Evolutionary conservation across 495 filamentous ascomycete genomes (phyloP).

Genomic region (Neurospora sp.): DNA sequence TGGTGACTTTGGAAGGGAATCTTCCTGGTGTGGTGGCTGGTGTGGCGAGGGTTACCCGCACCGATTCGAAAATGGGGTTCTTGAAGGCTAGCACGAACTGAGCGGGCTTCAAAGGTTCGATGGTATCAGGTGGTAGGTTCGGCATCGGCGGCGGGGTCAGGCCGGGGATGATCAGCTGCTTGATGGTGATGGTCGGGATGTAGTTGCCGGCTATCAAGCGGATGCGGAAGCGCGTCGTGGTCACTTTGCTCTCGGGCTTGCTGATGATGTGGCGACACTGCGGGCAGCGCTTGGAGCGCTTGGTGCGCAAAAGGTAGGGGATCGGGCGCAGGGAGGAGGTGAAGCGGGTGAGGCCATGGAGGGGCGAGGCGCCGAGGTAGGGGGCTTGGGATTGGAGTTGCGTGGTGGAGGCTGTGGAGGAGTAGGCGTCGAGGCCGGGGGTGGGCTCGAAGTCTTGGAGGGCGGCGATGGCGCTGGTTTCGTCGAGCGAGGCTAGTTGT

Average conservation of each 20-base stretch:
- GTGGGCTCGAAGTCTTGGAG: constrained; percentile 17
- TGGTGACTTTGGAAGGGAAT: constrained; percentile 70
- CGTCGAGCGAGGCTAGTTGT: constrained; percentile 38
- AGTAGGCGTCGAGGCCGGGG: constrained; percentile 23
- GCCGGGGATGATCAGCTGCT: constrained; percentile 45
- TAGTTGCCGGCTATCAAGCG: constrained; percentile 80
- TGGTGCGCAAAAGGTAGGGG: constrained; percentile 73
- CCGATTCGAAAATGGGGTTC: constrained; percentile 86
- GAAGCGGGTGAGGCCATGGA: constrained; percentile 48
- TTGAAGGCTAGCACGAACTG: constrained; percentile 82
- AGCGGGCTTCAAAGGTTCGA: constrained; percentile 57
- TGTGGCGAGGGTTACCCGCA: constrained; percentile 80
- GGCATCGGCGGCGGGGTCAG: constrained; percentile 4
- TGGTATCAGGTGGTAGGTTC: constrained; percentile 16
- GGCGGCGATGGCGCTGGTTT: constrained; percentile 39
- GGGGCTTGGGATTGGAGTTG: constrained; percentile 31
- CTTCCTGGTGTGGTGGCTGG: constrained; percentile 70
- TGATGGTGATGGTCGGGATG: constrained; percentile 69
- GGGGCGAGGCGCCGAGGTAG: constrained; percentile 24
- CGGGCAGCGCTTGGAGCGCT: constrained; percentile 85
- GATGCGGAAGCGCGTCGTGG: constrained; percentile 79
- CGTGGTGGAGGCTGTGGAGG: constrained; percentile 26
- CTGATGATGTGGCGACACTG: constrained; percentile 90
- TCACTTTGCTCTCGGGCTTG: constrained; percentile 85
- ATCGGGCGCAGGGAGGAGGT: constrained; percentile 63